A percentile compares a stretch with the other conserved stretches of the same genome.
Conservation (phyloP, 2,329 filamentous ascomycete species). For the Metarhizium sp. region DNA sequence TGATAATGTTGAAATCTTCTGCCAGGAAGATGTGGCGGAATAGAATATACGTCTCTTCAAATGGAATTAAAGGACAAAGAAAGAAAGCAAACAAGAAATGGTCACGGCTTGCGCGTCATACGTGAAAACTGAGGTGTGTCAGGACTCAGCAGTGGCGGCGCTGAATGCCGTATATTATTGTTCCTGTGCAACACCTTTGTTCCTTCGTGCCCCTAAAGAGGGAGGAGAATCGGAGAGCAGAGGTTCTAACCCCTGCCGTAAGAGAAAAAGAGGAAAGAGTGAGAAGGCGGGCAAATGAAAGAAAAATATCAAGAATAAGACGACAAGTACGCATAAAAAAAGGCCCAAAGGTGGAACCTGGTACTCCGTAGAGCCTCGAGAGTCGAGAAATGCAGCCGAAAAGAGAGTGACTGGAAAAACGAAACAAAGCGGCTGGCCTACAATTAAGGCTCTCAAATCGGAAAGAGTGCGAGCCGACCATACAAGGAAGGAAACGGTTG, state of each 20-base stretch:
- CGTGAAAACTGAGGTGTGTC: not conserved
- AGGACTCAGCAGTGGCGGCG: not conserved
- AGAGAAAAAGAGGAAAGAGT: too few species aligned
- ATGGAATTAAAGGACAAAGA: not conserved
- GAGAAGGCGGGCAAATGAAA: not conserved
- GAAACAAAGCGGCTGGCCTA: not conserved
- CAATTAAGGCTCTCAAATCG: not conserved
- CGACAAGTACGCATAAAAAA: not conserved
- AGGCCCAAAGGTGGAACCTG: too few species aligned
- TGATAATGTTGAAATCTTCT: not conserved
- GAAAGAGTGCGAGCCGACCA: not conserved
- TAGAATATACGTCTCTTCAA: not conserved
- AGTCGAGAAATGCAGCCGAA: not conserved
- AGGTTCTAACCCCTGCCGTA: too few species aligned
- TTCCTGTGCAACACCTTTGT: not conserved
- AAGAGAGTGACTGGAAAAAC: not conserved
- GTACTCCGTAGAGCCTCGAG: too few species aligned
- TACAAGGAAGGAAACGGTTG: not conserved
- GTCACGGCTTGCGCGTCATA: not conserved
- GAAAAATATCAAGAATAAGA: not conserved
- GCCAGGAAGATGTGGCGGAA: constrained; percentile 4
- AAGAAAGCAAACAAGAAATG: not conserved
- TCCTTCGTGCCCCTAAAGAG: not conserved
- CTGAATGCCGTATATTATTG: not conserved
- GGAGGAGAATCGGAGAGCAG: not conserved